Evolutionary conservation across 2,329 filamentous ascomycete species (phyloP).

Genomic region (Microcyclospora tardicrescens): DNA sequence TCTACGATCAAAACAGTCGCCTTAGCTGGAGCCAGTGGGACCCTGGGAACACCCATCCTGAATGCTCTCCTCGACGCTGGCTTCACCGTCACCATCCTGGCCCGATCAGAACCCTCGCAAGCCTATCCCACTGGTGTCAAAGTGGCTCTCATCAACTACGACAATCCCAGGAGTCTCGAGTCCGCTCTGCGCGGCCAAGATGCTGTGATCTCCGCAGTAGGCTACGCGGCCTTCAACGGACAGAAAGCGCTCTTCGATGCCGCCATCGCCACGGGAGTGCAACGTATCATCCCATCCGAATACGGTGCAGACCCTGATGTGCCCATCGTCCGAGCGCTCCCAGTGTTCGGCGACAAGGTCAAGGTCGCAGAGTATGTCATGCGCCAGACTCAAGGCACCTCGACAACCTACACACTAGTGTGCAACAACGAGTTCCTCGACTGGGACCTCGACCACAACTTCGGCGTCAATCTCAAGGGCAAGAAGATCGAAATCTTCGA

Average conservation of each 20-base stretch:
- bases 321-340: conserved; percentile 17
- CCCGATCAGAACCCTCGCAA: conserved; percentile 16
- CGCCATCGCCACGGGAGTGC: conserved; percentile 26
- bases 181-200: conserved; percentile 25
- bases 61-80: conserved; percentile 27
- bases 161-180: conserved; percentile 20
- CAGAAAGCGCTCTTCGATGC: conserved; percentile 27
- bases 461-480: conserved; percentile 19
- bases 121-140: conserved; percentile 17
- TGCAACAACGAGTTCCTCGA: conserved; percentile 27
- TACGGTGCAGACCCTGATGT: conserved; percentile 29
- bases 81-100: conserved; percentile 23
- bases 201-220: conserved; percentile 25
- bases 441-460: conserved; percentile 20
- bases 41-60: conserved; percentile 30
- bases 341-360: conserved; percentile 26
- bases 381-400: conserved; percentile 9
- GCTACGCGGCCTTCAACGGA: conserved; percentile 14
- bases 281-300: conserved; percentile 30
- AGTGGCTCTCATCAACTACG: conserved; percentile 18
- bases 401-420: conserved; percentile 24
- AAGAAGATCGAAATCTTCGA: conserved; percentile 23
- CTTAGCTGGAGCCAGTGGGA: conserved; percentile 25
- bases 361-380: conserved; percentile 24
- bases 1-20: conserved; percentile 20